Conservation (phyloP, 2,329 filamentous ascomycete species). For the Trichoderma endophyticum region DNA sequence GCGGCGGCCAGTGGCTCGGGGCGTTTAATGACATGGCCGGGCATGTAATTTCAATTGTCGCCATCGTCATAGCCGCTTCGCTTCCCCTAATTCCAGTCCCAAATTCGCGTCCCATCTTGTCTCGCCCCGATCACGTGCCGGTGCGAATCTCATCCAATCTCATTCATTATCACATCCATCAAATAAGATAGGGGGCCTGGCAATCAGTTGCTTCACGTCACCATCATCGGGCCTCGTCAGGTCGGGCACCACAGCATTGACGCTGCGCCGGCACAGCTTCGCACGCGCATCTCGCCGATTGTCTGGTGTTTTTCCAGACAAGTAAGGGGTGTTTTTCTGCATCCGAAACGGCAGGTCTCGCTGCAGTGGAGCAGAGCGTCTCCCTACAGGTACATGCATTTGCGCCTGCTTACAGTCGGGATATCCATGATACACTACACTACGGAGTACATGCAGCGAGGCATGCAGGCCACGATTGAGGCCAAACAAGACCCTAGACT, state of each 20-base stretch:
- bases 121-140: conserved; percentile 14
- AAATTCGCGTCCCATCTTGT: not conserved
- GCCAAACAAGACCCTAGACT: conserved; percentile 3
- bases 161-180: not conserved
- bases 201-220: not conserved
- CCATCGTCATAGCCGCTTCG: conserved; percentile 16
- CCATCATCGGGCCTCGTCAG: not conserved
- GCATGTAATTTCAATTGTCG: conserved; percentile 14
- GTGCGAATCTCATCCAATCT: not conserved
- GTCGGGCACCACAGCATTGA: conserved; percentile 13
- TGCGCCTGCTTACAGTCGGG: not conserved
- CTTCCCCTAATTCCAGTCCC: conserved; percentile 15
- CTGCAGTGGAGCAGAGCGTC: not conserved
- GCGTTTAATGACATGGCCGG: conserved; percentile 13
- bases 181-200: not conserved
- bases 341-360: conserved; percentile 3
- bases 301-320: conserved; percentile 5
- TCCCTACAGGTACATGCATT: not conserved
- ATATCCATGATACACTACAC: not conserved
- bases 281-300: not conserved
- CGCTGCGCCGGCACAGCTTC: not conserved
- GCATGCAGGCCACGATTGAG: conserved; percentile 10
- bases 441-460: not conserved
- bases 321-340: not conserved
- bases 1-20: not conserved